Evolutionary conservation across 495 filamentous ascomycete genomes (phyloP), one percentile per base, ranked within the genome.

Genomic region (Aspergillus avenaceus): DNA sequence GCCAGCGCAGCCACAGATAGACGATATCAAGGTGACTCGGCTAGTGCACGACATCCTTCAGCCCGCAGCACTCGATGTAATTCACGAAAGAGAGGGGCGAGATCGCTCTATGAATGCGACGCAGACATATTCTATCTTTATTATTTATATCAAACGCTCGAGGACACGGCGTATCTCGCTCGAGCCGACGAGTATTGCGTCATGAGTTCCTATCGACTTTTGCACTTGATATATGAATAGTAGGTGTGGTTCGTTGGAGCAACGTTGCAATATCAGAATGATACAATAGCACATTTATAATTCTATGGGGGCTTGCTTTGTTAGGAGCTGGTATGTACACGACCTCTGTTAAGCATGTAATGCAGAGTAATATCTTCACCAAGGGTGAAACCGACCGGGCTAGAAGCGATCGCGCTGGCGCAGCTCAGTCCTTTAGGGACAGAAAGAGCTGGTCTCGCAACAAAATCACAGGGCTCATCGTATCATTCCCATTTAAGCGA

Each of bases 21-120:
- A 12, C 14, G 23, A 12, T 41, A 23, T 23, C 12, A 12, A 41
- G n/a, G 38, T 41, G 38, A 41, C 38, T 41, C 38, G 14, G 38
- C 38, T 41, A 41, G 38, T 41, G 38, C 38, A 41, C 4, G 38
- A 41, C 21, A 12, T 41, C 38, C 38, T 41, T 41, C 38, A 41
- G 38, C 38, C 38, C 21, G 38, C 38, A 12, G 38, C 38, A 41
- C 38, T 41, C 21, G 38, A 41, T 41, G 38, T 19, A 21, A 41
- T 41, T 23, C 38, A 41, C 12, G 38, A 41, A 41, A 41, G 38
- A 41, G 38, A 41, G 21, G 38, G 14, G 38, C 4, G 38, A 41
- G 38, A 41, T 41, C 38, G 38, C 38, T 41, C 38, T 41, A 41
- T 41, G 38, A 5, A 19, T 12, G 38, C 38, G 21, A 41, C 38